A percentile compares a stretch with the other conserved stretches of the same genome.
Evolutionary conservation across 176 grass and related monocot species (phyloP).

Genomic region (Lolium perenne): DNA sequence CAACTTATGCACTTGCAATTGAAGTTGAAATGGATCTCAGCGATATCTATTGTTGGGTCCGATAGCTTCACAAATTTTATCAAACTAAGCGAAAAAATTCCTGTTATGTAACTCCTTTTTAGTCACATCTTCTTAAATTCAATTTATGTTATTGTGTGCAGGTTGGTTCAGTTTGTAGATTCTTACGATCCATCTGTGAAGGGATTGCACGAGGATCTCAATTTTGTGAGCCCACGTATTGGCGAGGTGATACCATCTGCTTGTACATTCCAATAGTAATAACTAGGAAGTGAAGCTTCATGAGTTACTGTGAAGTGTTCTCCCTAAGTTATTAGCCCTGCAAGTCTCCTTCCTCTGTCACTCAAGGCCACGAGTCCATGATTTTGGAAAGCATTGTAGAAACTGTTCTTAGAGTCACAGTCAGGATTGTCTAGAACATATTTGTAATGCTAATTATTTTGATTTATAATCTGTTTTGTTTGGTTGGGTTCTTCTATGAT

Average conservation of each 20-base stretch:
- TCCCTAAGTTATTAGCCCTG: slow-evolving; percentile 2
- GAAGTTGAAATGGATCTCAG: slow-evolving; percentile 31
- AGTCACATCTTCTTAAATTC: slow-evolving; percentile 23
- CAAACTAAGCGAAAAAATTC: slow-evolving; percentile 9
- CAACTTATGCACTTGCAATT: slow-evolving; percentile 17
- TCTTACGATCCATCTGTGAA: slow-evolving; percentile 93
- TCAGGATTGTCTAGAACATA: slow-evolving; percentile 9
- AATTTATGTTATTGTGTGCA: slow-evolving; percentile 46
- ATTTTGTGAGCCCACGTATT: slow-evolving; percentile 98
- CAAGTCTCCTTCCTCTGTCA: slow-evolving; percentile 7
- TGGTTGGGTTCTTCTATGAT: background rate
- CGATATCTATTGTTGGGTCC: slow-evolving; percentile 6
- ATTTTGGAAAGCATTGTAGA: background rate
- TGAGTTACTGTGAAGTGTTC: slow-evolving; percentile 19
- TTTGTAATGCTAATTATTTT: slow-evolving; percentile 25
- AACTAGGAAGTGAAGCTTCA: slow-evolving; percentile 32
- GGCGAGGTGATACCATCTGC: slow-evolving; percentile 73
- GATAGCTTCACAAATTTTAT: slow-evolving; percentile 22
- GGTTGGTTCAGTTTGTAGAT: slow-evolving; percentile 96
- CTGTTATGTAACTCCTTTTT: background rate
- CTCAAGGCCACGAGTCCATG: slow-evolving; percentile 11
- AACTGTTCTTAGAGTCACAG: slow-evolving; percentile 22
- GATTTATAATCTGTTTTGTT: background rate
- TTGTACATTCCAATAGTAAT: slow-evolving; percentile 23
- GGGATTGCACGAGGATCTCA: slow-evolving; percentile 97